phyloP scores from a whole-genome alignment of 2,329 filamentous ascomycete genomes.

The Metarhizium rileyi region DNA sequence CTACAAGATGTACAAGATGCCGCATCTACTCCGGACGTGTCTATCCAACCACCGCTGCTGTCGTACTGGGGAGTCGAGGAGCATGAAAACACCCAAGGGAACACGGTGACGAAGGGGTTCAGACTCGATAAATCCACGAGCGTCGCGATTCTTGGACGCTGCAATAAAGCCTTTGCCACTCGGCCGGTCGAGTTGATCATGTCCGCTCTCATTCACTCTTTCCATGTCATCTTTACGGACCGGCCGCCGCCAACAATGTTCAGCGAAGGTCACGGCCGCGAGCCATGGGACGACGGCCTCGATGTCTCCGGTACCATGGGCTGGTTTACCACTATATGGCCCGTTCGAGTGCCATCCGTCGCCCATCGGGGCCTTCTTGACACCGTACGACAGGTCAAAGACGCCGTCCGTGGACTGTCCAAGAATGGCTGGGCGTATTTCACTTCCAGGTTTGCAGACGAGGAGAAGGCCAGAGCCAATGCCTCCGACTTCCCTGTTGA shows the following conservation, averaged over 20 bases:
- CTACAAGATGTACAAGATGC: too few relatives aligned
- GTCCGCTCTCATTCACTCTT: neutral
- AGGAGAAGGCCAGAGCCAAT: constrained; percentile 19
- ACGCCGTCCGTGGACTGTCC: constrained; percentile 22
- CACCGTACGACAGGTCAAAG: constrained; percentile 20
- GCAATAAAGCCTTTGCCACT: neutral
- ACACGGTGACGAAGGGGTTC: too few relatives aligned
- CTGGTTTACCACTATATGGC: constrained; percentile 34
- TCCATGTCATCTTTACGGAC: neutral
- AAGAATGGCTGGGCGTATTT: constrained; percentile 29
- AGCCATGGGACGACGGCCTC: constrained; percentile 12
- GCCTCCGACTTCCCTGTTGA: constrained; percentile 17
- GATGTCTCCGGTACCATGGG: constrained; percentile 31
- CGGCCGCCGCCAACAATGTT: neutral
- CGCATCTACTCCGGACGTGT: too few relatives aligned
- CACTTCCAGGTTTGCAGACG: constrained; percentile 22
- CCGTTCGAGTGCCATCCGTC: constrained; percentile 15
- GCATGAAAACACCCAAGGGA: too few relatives aligned
- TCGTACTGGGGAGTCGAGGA: too few relatives aligned
- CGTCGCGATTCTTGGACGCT: neutral
- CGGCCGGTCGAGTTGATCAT: neutral
- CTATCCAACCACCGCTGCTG: too few relatives aligned
- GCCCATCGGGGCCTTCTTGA: neutral
- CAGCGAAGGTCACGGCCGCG: constrained; percentile 30
- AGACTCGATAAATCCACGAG: neutral